Evolutionary conservation across 2,329 filamentous ascomycete genomes (phyloP).

Genomic region (Paecilomyces sp.): DNA sequence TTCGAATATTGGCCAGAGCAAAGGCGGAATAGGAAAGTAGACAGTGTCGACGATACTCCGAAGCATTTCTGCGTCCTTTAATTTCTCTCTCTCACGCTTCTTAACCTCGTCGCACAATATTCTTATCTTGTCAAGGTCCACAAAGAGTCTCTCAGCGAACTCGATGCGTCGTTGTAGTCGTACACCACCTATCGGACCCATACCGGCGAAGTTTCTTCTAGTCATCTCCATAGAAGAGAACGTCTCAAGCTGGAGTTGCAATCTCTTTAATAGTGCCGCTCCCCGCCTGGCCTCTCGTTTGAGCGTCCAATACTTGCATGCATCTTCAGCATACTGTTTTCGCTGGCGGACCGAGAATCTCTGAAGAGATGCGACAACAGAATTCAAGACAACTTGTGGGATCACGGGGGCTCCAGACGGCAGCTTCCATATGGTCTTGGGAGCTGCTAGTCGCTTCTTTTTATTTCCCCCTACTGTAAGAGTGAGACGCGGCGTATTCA

Average conservation of each 20-base stretch:
- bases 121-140: conserved; percentile 70
- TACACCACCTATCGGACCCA: conserved; percentile 77
- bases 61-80: conserved; percentile 69
- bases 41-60: conserved; percentile 75
- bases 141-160: conserved; percentile 61
- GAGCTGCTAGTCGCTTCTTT: conserved; percentile 45
- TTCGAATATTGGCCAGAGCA: conserved; percentile 71
- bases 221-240: conserved; percentile 98
- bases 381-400: conserved; percentile 77
- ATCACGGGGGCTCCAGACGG: conserved; percentile 94
- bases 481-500: conserved; percentile 42
- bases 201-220: conserved; percentile 86
- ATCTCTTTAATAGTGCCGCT: conserved; percentile 81
- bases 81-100: conserved; percentile 67
- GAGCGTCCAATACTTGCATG: conserved; percentile 95
- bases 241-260: conserved; percentile 91
- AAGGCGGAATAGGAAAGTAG: conserved; percentile 79
- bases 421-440: conserved; percentile 77
- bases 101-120: conserved; percentile 64
- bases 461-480: conserved; percentile 52
- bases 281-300: conserved; percentile 90
- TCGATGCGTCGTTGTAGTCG: conserved; percentile 76
- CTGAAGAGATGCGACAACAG: conserved; percentile 74
- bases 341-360: conserved; percentile 79
- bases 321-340: conserved; percentile 87